Base-by-base conservation (phyloP, 495 filamentous ascomycete genomes). In the Poronia punctata region DNA sequence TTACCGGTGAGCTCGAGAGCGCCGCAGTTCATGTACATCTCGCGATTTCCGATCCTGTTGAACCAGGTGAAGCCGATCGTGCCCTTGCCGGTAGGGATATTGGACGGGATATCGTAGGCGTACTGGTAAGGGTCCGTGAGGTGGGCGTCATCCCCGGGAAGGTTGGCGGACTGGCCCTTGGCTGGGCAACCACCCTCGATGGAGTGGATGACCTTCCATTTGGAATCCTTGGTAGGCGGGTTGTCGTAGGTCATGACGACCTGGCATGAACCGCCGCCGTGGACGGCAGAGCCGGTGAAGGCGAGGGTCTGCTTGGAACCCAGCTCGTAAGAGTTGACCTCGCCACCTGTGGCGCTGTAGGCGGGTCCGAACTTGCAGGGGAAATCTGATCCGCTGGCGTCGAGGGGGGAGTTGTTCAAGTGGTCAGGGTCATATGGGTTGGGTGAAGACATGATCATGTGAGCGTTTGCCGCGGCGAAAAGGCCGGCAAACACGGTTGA, bases 21-120 rank as follows among this genome's bases (percentile, higher is more conserved):
- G 3, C 82, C 84, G 46, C 89, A 96, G 73, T 89, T 88, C 88
- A 93, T 94, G 71, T 95, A 95, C 77, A 93, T 87, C 60, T 96
- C 89, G 15, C 86, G 76, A 66, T 88, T 87, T 34, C 87, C 87
- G 38, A 88, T 57, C 47, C 80, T 81, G 76, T 96, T 96, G 68
- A 90, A 82, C 89, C 89, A 96, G 3, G 83, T 83, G 73, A 86
- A 95, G 11, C 83, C 82, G 29, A 96, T 66, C 2, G 80, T 78
- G 2, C 78, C 84, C 32, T 74, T 69, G 7, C 83, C 83, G 5
- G 70, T 59, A 6, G 75, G 75, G 27, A 85, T 67, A 19, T 73
- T 61, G 11, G 53, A 45, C 3, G 83, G 83, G 25, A 87, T 67
- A 1, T 56, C 68, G 70, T 78, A 83, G 11, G 54, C 44, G 64